Conservation (phyloP, 768 basidiomycete species). For the Tylopilus vinaceipallidus region DNA sequence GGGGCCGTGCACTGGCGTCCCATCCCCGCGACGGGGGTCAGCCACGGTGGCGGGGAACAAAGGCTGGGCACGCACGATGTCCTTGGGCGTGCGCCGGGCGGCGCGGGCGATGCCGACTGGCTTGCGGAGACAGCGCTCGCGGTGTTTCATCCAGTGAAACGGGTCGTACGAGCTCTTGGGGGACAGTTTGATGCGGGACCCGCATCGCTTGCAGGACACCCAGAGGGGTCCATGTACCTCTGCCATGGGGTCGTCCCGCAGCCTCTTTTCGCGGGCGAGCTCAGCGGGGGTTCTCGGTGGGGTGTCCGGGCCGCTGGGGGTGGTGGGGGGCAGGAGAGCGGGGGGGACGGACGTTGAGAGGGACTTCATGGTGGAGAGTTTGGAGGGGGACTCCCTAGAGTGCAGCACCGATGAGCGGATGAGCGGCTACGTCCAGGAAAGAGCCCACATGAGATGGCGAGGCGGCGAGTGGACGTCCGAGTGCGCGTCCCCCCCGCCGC, state of each 20-base stretch:
- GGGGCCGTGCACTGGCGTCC: slow-evolving; percentile 8
- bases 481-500: slow-evolving; percentile 6
- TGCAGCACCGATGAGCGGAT: slow-evolving; percentile 20
- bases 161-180: slow-evolving; percentile 64
- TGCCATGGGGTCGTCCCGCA: slow-evolving; percentile 53
- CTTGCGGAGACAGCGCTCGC: slow-evolving; percentile 56
- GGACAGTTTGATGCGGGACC: slow-evolving; percentile 60
- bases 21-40: neutral
- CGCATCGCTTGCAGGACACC: slow-evolving; percentile 57
- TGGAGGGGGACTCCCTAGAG: slow-evolving; percentile 28
- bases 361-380: slow-evolving; percentile 17
- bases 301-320: slow-evolving; percentile 23
- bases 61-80: slow-evolving; percentile 11
- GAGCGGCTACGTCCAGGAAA: slow-evolving; percentile 13
- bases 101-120: slow-evolving; percentile 22
- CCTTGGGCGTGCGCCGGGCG: slow-evolving; percentile 19
- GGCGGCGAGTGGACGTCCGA: slow-evolving; percentile 13
- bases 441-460: slow-evolving; percentile 14
- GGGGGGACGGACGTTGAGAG: slow-evolving; percentile 22
- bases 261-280: slow-evolving; percentile 47
- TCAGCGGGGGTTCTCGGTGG: slow-evolving; percentile 41
- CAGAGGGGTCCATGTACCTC: slow-evolving; percentile 48
- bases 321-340: neutral
- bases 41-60: neutral
- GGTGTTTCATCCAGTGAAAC: slow-evolving; percentile 67